Percentiles rank a stretch among this genome's conserved stretches.
Evolutionary conservation across 331 rosid species (phyloP).

Genomic region (Prunus yedoensis): DNA sequence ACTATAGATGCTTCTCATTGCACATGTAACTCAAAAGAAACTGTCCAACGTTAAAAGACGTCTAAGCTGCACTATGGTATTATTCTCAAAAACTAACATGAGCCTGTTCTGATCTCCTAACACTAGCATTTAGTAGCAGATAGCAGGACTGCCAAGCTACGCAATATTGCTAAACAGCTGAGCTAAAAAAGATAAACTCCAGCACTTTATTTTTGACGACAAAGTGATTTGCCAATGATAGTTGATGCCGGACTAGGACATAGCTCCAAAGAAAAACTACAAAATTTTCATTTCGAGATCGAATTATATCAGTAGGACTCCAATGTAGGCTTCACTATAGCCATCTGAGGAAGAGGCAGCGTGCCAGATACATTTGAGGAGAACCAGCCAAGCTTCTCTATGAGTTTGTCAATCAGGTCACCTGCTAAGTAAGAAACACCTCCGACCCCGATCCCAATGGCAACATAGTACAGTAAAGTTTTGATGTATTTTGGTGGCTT

Average conservation of each 20-base stretch:
- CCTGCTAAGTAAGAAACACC: constrained; percentile 58
- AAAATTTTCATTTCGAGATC: background rate
- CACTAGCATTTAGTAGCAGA: too few relatives aligned
- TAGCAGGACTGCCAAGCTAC: background rate
- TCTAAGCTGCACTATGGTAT: background rate
- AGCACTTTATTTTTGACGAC: background rate
- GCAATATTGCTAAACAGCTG: background rate
- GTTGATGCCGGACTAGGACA: background rate
- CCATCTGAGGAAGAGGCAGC: constrained; percentile 26
- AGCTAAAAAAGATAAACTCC: background rate
- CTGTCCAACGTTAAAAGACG: background rate
- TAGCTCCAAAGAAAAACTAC: background rate
- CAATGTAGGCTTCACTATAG: constrained; percentile 14
- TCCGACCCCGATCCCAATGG: constrained; percentile 43
- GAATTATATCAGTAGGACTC: constrained; percentile 23
- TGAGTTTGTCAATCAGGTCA: constrained; percentile 28
- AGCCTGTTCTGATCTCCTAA: too few relatives aligned
- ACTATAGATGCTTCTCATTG: background rate
- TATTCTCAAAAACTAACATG: background rate
- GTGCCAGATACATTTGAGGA: constrained; percentile 23
- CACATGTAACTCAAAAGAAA: background rate
- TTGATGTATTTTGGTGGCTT: constrained; percentile 39
- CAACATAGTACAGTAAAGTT: constrained; percentile 41
- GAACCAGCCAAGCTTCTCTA: constrained; percentile 54
- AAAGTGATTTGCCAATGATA: background rate